Percentiles rank a stretch among this genome's conserved stretches.
Conservation (phyloP, 768 basidiomycete species). For the Auricularia auricula-judae region DNA sequence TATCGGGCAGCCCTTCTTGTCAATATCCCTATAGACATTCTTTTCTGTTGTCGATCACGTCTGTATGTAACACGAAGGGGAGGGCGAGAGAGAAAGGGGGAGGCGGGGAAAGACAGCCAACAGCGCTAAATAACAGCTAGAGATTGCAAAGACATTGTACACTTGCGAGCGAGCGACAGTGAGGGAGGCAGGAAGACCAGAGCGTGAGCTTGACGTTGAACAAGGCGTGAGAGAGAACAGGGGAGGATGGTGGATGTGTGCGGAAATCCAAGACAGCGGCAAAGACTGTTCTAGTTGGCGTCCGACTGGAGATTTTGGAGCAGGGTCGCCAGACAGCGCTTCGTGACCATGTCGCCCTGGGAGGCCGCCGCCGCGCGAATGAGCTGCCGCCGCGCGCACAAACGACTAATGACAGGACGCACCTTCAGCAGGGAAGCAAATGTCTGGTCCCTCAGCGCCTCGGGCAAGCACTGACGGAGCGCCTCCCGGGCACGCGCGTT, state of each 20-base stretch:
- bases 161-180: too few species aligned
- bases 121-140: background rate
- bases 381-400: background rate
- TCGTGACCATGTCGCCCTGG: constrained; percentile 96
- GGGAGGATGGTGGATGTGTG: too few species aligned
- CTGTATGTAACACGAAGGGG: background rate
- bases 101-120: background rate
- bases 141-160: too few species aligned
- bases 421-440: constrained; percentile 88
- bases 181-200: too few species aligned
- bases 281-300: constrained; percentile 2
- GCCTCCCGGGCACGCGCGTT: constrained; percentile 95
- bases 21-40: background rate
- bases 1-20: background rate
- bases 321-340: constrained; percentile 82
- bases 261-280: too few species aligned
- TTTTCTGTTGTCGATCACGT: too few species aligned
- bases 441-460: constrained; percentile 88
- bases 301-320: constrained; percentile 56
- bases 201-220: too few species aligned
- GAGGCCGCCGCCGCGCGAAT: background rate
- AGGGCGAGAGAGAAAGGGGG: background rate
- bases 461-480: constrained; percentile 87
- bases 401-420: constrained; percentile 9
- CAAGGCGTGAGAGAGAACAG: too few species aligned